Evolutionary conservation across 495 filamentous ascomycete genomes (phyloP).

Genomic region (Stereocaulon alpinum): DNA sequence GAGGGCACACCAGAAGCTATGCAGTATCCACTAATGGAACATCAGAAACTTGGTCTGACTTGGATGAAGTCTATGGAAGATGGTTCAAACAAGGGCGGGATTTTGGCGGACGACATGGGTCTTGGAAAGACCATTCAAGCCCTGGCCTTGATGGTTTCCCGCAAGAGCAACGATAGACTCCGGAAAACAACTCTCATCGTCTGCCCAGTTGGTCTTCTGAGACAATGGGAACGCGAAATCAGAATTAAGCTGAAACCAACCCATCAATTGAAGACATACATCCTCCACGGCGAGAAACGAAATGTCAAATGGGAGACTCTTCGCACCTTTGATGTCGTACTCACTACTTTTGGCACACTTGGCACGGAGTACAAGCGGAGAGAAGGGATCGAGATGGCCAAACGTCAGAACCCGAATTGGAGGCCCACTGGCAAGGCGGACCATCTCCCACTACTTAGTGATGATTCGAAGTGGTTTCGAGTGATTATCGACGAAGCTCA

Average conservation of each 20-base stretch:
- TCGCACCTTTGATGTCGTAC: constrained; percentile 64
- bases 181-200: constrained; percentile 80
- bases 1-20: constrained; percentile 68
- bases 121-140: constrained; percentile 91
- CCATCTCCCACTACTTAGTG: constrained; percentile 50
- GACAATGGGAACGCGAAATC: constrained; percentile 87
- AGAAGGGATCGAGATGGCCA: constrained; percentile 32
- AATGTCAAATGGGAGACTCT: constrained; percentile 50
- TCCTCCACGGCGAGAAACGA: constrained; percentile 54
- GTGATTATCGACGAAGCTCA: constrained; percentile 92
- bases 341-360: constrained; percentile 80
- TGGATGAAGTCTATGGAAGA: constrained; percentile 82
- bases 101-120: constrained; percentile 84
- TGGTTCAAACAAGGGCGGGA: constrained; percentile 66
- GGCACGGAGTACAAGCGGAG: constrained; percentile 55
- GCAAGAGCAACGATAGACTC: constrained; percentile 48
- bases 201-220: constrained; percentile 74
- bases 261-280: constrained; percentile 52
- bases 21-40: constrained; percentile 60
- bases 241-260: constrained; percentile 53
- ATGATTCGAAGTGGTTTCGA: constrained; percentile 62
- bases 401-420: constrained; percentile 25
- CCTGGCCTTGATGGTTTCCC: constrained; percentile 70
- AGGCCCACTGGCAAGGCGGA: constrained; percentile 22
- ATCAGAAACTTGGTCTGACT: constrained; percentile 71